phyloP scores from a whole-genome alignment of 2,329 filamentous ascomycete genomes.

The Sclerotinia sclerotiorum region DNA sequence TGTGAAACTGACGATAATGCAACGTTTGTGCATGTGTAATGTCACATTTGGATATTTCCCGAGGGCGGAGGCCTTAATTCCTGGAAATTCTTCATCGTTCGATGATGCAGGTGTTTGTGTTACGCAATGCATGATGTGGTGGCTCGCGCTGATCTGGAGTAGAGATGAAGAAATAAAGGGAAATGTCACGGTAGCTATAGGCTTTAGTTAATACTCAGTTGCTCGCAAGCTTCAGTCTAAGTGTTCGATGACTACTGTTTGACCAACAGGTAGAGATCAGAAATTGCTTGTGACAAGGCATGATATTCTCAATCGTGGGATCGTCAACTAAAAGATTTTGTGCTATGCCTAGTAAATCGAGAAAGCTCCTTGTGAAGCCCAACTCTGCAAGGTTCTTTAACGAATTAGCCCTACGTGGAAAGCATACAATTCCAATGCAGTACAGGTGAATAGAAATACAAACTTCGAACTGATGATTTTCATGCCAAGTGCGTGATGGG shows the following conservation, averaged over 20 bases:
- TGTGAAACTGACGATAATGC: background rate
- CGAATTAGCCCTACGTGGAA: too few species aligned
- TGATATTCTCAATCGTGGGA: background rate
- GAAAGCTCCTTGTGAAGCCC: too few species aligned
- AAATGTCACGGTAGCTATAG: background rate
- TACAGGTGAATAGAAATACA: too few species aligned
- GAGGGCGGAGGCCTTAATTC: too few species aligned
- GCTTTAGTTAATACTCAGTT: background rate
- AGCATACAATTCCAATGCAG: too few species aligned
- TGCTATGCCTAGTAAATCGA: too few species aligned
- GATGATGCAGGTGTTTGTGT: background rate
- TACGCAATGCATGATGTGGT: too few species aligned
- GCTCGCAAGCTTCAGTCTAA: background rate
- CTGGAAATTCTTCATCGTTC: too few species aligned
- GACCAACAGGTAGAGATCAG: background rate
- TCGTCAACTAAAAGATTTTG: background rate
- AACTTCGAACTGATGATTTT: too few species aligned
- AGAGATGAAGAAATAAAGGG: too few species aligned
- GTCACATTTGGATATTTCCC: background rate
- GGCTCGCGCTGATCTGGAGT: background rate
- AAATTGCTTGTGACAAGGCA: background rate
- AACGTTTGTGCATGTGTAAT: background rate
- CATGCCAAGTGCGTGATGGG: too few species aligned
- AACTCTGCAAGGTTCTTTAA: too few species aligned
- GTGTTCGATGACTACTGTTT: background rate